Evolutionary conservation across 2,329 filamentous ascomycete genomes (phyloP).

Genomic region (Endothia cerciana): DNA sequence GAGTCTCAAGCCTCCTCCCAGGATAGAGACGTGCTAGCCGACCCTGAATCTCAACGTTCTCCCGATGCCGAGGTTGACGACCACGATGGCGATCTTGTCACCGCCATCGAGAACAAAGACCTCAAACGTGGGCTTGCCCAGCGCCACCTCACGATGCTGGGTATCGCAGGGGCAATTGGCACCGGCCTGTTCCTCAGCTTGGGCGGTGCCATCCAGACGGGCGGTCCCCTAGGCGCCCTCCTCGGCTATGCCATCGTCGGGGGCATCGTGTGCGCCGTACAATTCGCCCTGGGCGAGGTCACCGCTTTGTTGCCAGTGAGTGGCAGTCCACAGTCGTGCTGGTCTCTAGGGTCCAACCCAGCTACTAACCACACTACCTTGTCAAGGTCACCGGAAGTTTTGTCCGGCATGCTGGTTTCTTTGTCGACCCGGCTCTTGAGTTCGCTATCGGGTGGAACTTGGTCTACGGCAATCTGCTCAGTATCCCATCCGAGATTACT

Average conservation of each 20-base stretch:
- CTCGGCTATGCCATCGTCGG: constrained; percentile 61
- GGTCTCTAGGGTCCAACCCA: background rate
- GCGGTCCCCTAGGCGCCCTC: constrained; percentile 52
- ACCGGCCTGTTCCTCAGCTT: constrained; percentile 65
- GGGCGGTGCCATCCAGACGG: constrained; percentile 55
- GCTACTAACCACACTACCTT: background rate
- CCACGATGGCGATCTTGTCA: constrained; percentile 50
- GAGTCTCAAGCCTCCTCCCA: constrained; percentile 7
- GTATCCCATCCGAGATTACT: constrained; percentile 63
- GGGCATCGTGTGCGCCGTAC: constrained; percentile 59
- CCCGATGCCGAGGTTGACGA: constrained; percentile 18
- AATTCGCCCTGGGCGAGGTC: constrained; percentile 63
- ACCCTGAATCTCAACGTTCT: constrained; percentile 6
- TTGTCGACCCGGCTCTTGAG: constrained; percentile 64
- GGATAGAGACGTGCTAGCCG: background rate
- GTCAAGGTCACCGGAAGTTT: constrained; percentile 59
- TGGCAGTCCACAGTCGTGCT: background rate
- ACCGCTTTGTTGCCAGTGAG: constrained; percentile 59
- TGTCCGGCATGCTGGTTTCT: constrained; percentile 62
- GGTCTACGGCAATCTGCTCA: constrained; percentile 58
- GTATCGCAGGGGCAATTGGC: constrained; percentile 64
- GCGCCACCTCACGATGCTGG: constrained; percentile 65
- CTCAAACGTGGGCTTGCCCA: constrained; percentile 55
- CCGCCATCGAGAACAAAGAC: constrained; percentile 52
- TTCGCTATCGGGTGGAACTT: constrained; percentile 59